phyloP scores from a whole-genome alignment of 23 red algal genomes.

The Agarophyton chilense region DNA sequence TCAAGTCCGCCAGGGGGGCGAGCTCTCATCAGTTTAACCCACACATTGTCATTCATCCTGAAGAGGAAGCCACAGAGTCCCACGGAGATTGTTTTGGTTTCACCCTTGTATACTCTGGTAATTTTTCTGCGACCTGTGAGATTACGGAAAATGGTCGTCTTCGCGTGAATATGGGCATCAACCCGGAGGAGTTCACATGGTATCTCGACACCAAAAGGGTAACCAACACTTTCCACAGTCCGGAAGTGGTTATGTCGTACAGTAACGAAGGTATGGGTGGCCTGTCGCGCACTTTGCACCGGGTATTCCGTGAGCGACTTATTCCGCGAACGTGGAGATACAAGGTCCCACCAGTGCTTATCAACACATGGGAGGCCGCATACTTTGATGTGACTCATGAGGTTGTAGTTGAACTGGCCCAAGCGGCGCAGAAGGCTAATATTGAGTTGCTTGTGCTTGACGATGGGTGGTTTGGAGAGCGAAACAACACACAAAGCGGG shows the following conservation, averaged over 20 bases:
- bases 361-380: conserved; percentile 97
- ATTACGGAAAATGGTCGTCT: conserved; percentile 87
- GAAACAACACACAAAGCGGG: conserved; percentile 80
- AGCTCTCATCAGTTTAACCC: conserved; percentile 98
- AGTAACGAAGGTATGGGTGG: conserved; percentile 76
- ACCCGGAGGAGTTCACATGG: conserved; percentile 94
- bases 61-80: conserved; percentile 71
- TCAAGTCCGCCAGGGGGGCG: conserved; percentile 86
- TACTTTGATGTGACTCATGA: conserved; percentile 98
- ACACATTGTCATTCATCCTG: conserved; percentile 77
- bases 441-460: conserved; percentile 97
- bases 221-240: conserved; percentile 74
- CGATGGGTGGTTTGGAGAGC: conserved; percentile 97
- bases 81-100: conserved; percentile 72
- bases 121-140: conserved; percentile 85
- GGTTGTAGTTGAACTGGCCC: conserved; percentile 79
- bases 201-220: conserved; percentile 63
- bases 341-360: conserved; percentile 79
- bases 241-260: conserved; percentile 91
- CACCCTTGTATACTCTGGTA: conserved; percentile 92
- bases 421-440: conserved; percentile 62
- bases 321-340: conserved; percentile 86
- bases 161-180: conserved; percentile 92
- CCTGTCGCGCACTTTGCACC: conserved; percentile 75
- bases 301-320: conserved; percentile 83